Conservation (phyloP, 306 rosid genomes). For the Gynostemma pentaphyllum region DNA sequence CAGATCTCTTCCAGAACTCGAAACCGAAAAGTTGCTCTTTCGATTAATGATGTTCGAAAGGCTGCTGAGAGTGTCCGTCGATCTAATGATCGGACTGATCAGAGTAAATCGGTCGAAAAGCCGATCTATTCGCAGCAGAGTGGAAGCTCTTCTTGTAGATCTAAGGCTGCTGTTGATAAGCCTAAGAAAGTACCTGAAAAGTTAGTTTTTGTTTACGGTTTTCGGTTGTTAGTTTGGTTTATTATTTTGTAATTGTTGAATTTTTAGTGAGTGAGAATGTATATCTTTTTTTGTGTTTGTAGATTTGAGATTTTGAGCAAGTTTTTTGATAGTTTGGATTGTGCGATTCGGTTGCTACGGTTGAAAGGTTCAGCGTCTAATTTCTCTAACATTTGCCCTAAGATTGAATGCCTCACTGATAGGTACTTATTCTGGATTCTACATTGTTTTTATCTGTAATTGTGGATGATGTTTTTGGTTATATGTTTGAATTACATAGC, state of each 20-base stretch:
- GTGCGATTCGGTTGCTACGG: slow-evolving; percentile 39
- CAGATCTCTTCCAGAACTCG: slow-evolving; percentile 26
- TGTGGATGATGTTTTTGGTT: background rate
- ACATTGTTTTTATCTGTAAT: background rate
- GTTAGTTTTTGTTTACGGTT: slow-evolving; percentile 13
- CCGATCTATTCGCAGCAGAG: slow-evolving; percentile 18
- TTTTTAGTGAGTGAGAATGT: background rate
- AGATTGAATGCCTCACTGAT: slow-evolving; percentile 46
- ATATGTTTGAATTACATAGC: background rate
- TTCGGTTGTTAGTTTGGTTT: background rate
- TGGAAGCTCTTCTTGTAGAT: background rate
- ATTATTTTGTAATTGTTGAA: background rate
- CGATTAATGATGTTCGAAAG: slow-evolving; percentile 26
- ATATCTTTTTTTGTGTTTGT: background rate
- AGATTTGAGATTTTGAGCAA: slow-evolving; percentile 44
- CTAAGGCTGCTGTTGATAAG: background rate
- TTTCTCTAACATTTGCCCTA: slow-evolving; percentile 33
- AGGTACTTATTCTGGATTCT: slow-evolving; percentile 30
- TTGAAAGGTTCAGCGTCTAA: slow-evolving; percentile 28
- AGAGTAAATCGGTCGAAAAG: slow-evolving; percentile 25
- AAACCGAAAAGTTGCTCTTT: slow-evolving; percentile 35
- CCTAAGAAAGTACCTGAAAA: slow-evolving; percentile 34
- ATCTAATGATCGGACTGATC: slow-evolving; percentile 12
- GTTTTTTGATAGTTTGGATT: slow-evolving; percentile 46
- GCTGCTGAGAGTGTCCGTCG: slow-evolving; percentile 32